Percentiles rank a stretch among this genome's conserved stretches.
These are phyloP conservation scores for Oryza coarctata DNA, from an alignment of 176 grass and related monocot genomes.

Conservation along the genomic window DNA sequence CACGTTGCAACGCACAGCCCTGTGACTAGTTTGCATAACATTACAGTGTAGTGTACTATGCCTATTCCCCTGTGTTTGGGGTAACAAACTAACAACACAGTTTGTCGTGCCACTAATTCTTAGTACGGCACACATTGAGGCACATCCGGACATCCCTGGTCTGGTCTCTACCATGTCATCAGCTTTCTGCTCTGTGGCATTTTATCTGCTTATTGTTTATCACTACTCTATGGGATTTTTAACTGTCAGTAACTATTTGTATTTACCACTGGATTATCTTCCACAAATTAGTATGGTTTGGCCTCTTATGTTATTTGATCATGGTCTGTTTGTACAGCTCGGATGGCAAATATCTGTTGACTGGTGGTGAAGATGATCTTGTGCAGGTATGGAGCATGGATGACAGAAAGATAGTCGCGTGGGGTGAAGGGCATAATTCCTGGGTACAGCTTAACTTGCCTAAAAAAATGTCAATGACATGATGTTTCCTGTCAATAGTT, in stretches of 20 bases:
- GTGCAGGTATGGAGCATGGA: conserved; percentile 98
- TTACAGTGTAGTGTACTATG: neutral
- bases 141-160: neutral
- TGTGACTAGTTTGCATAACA: neutral
- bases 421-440: conserved; percentile 97
- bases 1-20: too few relatives aligned
- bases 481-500: conserved; percentile 20
- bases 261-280: neutral
- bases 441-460: conserved; percentile 60
- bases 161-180: neutral
- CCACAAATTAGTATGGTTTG: conserved; percentile 10
- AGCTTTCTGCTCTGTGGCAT: neutral
- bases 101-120: neutral
- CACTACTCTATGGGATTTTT: conserved; percentile 17
- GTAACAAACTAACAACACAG: neutral
- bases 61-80: neutral
- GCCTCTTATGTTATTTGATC: conserved; percentile 27
- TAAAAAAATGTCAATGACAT: conserved; percentile 8
- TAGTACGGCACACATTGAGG: neutral
- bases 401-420: conserved; percentile 85
- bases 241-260: neutral
- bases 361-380: conserved; percentile 96
- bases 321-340: conserved; percentile 47
- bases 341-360: conserved; percentile 93
- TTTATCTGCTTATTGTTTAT: conserved; percentile 16